phyloP scores from a whole-genome alignment of 1,284 basidiomycete species.

The Neonothopanus nambi region DNA sequence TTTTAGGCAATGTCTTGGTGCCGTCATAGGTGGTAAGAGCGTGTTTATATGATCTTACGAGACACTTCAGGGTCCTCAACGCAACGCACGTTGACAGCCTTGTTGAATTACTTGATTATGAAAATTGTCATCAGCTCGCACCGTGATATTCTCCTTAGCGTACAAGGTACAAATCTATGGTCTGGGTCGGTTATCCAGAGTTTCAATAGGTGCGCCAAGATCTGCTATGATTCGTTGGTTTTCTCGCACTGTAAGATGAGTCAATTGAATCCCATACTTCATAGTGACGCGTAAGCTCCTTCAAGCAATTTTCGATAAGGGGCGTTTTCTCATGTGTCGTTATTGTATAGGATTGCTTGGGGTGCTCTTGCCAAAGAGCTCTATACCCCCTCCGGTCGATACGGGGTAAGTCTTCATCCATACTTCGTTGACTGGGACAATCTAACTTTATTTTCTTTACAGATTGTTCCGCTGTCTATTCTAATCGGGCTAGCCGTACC shows the following conservation, averaged over 20 bases:
- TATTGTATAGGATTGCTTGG: constrained; percentile 47
- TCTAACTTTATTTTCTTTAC: neutral
- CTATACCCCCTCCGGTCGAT: constrained; percentile 48
- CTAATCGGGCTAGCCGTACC: constrained; percentile 53
- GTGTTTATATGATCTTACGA: neutral
- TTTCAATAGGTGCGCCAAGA: constrained; percentile 46
- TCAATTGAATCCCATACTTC: neutral
- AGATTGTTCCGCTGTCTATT: constrained; percentile 54
- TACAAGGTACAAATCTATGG: constrained; percentile 61
- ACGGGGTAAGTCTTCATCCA: constrained; percentile 33
- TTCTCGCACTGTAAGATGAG: too few relatives aligned
- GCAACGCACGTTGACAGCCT: constrained; percentile 19
- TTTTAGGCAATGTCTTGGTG: constrained; percentile 21
- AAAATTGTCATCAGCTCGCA: constrained; percentile 52
- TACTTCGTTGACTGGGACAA: neutral
- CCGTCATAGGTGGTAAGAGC: constrained; percentile 34
- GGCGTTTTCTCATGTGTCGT: neutral
- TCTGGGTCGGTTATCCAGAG: constrained; percentile 52
- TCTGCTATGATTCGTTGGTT: neutral
- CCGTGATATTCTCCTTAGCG: constrained; percentile 50
- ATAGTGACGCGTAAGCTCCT: constrained; percentile 17
- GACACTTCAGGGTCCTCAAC: neutral
- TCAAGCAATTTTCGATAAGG: neutral
- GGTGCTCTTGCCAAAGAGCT: constrained; percentile 56
- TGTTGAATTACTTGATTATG: constrained; percentile 54